Conservation (phyloP, 2,329 filamentous ascomycete genomes). For the Sporothrix phasma region DNA sequence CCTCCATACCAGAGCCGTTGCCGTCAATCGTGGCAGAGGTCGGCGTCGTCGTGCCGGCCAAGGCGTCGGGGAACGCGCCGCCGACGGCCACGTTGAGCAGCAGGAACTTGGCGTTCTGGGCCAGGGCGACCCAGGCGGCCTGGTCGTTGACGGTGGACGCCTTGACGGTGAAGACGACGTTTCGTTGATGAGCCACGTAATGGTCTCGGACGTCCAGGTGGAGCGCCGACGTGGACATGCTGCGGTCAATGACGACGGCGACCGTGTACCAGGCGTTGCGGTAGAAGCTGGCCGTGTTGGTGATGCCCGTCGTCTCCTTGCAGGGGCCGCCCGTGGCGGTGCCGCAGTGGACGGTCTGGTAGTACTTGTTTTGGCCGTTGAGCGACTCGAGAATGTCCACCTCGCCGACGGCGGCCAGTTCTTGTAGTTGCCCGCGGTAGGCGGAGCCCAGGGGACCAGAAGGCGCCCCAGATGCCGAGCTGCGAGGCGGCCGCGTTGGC, state of each 20-base stretch:
- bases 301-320: conserved; percentile 31
- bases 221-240: conserved; percentile 22
- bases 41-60: conserved; percentile 28
- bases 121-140: conserved; percentile 39
- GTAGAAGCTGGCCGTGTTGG: conserved; percentile 18
- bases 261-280: conserved; percentile 36
- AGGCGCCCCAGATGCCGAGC: conserved; percentile 37
- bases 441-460: conserved; percentile 35
- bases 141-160: conserved; percentile 36
- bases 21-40: conserved; percentile 37
- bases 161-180: conserved; percentile 33
- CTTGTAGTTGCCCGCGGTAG: conserved; percentile 30
- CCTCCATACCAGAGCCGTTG: conserved; percentile 40
- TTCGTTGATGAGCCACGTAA: conserved; percentile 42
- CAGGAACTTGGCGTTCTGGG: conserved; percentile 41
- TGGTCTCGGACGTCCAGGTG: conserved; percentile 39
- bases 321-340: conserved; percentile 31
- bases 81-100: conserved; percentile 48
- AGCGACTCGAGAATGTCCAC: conserved; percentile 36
- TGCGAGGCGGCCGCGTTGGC: conserved; percentile 21
- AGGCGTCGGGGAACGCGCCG: conserved; percentile 32
- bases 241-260: conserved; percentile 41
- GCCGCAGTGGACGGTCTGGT: conserved; percentile 35
- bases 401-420: conserved; percentile 36
- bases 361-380: conserved; percentile 29